phyloP scores from a whole-genome alignment of 768 basidiomycete species.

The Suillus spraguei region DNA sequence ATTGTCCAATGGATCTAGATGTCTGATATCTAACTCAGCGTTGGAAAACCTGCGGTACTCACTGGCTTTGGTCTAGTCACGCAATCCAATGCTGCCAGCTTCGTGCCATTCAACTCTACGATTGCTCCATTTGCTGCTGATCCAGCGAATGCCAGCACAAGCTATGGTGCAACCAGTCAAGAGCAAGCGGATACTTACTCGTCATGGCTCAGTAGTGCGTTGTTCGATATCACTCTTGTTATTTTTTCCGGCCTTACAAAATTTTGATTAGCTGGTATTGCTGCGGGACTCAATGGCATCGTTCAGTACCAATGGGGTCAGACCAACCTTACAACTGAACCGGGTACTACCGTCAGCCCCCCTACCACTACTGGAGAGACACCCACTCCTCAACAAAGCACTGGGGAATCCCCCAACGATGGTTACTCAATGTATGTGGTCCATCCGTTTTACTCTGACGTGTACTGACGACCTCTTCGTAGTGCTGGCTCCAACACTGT shows the following conservation, averaged over 20 bases:
- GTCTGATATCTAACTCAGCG: slow-evolving; percentile 35
- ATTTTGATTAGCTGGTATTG: slow-evolving; percentile 40
- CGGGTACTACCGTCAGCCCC: slow-evolving; percentile 47
- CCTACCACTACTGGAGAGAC: slow-evolving; percentile 35
- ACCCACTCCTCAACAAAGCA: slow-evolving; percentile 31
- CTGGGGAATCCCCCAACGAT: slow-evolving; percentile 64
- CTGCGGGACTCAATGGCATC: slow-evolving; percentile 34
- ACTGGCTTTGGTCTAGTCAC: slow-evolving; percentile 68
- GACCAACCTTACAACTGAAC: slow-evolving; percentile 45
- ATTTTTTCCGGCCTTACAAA: slow-evolving; percentile 1
- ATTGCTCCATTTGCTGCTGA: slow-evolving; percentile 43
- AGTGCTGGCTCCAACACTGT: slow-evolving; percentile 28
- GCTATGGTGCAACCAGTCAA: slow-evolving; percentile 51
- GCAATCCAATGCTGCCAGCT: slow-evolving; percentile 49
- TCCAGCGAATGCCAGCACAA: slow-evolving; percentile 19
- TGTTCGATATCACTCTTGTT: not conserved
- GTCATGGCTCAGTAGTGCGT: slow-evolving; percentile 53
- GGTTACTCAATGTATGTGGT: slow-evolving; percentile 50
- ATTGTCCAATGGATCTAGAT: not conserved
- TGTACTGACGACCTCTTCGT: slow-evolving; percentile 18
- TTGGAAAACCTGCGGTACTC: slow-evolving; percentile 55
- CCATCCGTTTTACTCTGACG: slow-evolving; percentile 5
- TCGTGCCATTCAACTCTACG: slow-evolving; percentile 64
- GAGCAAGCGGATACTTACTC: slow-evolving; percentile 56
- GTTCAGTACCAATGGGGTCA: slow-evolving; percentile 54